A percentile compares a stretch with the other conserved stretches of the same genome.
phyloP scores from a whole-genome alignment of 1,139 yeast genomes.

The Protomyces pachydermus region DNA sequence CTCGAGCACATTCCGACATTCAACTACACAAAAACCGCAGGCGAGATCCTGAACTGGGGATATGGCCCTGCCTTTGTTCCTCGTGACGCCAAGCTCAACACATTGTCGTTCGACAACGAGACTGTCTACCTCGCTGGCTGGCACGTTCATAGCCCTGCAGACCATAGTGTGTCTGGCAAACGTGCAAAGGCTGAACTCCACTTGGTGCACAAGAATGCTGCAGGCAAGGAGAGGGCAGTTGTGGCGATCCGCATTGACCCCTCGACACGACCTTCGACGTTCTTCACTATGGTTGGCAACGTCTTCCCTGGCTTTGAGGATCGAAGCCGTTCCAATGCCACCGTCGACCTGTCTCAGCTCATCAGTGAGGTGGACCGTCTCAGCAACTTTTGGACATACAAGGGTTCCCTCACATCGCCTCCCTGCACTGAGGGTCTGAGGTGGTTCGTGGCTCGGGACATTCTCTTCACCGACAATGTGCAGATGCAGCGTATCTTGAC shows the following conservation, averaged over 20 bases:
- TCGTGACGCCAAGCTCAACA: background rate
- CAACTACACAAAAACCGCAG: background rate
- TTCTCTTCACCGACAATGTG: background rate
- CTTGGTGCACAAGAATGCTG: background rate
- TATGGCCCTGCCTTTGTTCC: background rate
- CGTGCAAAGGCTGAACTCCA: background rate
- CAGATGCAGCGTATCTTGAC: background rate
- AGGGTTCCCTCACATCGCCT: background rate
- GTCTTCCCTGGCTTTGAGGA: background rate
- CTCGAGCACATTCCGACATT: background rate
- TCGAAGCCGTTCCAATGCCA: background rate
- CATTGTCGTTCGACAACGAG: background rate
- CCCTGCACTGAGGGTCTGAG: background rate
- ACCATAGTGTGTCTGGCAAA: background rate
- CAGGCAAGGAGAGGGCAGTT: background rate
- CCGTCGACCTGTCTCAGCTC: background rate
- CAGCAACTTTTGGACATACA: background rate
- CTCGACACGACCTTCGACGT: background rate
- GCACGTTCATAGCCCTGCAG: background rate
- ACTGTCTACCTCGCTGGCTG: background rate
- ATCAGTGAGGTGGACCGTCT: background rate
- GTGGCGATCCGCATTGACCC: background rate
- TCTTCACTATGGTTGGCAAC: background rate
- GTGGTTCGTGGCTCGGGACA: background rate
- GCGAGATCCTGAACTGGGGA: background rate